Evolutionary conservation across 129 eudicot species (phyloP).

Genomic region (Flaveria sonorensis): DNA sequence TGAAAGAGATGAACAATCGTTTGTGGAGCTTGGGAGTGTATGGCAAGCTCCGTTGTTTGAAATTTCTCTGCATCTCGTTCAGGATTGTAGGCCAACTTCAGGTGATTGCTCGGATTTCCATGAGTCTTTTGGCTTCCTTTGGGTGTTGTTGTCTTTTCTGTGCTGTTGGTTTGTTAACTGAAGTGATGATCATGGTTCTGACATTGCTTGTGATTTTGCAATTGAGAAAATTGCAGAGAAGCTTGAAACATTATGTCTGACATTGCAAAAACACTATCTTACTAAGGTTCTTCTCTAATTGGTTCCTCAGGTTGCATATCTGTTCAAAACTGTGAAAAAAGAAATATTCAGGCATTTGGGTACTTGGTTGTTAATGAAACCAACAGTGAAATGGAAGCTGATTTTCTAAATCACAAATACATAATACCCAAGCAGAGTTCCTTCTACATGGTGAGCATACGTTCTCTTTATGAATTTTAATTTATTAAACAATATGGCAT

Average conservation of each 20-base stretch:
- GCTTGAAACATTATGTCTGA: too few species aligned
- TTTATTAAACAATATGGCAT: neutral
- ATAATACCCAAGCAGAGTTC: constrained; percentile 71
- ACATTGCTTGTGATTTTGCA: neutral
- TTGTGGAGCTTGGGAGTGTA: constrained; percentile 74
- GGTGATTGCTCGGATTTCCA: constrained; percentile 11
- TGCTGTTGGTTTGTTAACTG: neutral
- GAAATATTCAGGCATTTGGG: constrained; percentile 50
- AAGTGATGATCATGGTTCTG: constrained; percentile 7
- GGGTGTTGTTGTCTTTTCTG: neutral
- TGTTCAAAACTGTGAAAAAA: constrained; percentile 38
- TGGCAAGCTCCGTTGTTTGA: constrained; percentile 92
- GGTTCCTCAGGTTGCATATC: constrained; percentile 38
- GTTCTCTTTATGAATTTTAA: neutral
- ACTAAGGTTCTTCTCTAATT: constrained; percentile 2
- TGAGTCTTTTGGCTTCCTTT: neutral
- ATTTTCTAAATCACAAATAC: constrained; percentile 52
- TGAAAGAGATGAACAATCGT: constrained; percentile 41
- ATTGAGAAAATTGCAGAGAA: neutral
- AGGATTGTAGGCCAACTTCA: constrained; percentile 21
- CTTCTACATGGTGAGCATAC: constrained; percentile 71
- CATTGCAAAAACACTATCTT: neutral
- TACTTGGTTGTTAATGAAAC: constrained; percentile 58
- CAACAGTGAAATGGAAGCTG: constrained; percentile 61
- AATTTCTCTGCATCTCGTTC: constrained; percentile 42